Conservation (phyloP, 345 rosid species). For the Citrus glauca region DNA sequence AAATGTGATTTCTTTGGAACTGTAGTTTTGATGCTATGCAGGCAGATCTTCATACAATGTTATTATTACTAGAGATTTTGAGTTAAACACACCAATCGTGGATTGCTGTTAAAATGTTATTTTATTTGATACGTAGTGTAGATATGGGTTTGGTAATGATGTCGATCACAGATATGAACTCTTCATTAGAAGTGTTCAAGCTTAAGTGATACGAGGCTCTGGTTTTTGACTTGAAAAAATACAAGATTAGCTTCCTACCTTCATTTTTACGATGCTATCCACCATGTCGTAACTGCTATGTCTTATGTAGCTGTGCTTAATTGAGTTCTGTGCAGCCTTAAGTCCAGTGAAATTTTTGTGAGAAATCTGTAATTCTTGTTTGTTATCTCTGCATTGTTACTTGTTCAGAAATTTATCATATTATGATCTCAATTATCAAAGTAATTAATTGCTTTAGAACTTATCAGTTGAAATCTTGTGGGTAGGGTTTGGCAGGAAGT, state of each 20-base stretch:
- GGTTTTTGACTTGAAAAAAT: neutral
- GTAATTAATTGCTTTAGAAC: neutral
- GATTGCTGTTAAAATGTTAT: neutral
- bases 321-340: neutral
- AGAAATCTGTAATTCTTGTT: neutral
- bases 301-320: neutral
- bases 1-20: neutral
- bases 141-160: neutral
- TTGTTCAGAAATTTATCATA: neutral
- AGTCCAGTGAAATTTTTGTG: neutral
- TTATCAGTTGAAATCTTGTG: constrained; percentile 14
- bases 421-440: neutral
- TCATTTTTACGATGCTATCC: neutral
- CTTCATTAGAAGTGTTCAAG: neutral
- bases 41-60: neutral
- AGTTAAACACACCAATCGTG: neutral
- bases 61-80: neutral
- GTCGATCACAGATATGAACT: neutral
- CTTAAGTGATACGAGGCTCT: neutral
- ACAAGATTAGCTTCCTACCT: neutral
- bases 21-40: neutral
- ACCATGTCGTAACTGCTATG: neutral
- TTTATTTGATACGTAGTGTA: neutral
- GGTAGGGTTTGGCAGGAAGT: constrained; percentile 91
- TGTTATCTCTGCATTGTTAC: neutral